Evolutionary conservation across 306 rosid genomes (phyloP).

Genomic region (Citrullus mucosospermus): DNA sequence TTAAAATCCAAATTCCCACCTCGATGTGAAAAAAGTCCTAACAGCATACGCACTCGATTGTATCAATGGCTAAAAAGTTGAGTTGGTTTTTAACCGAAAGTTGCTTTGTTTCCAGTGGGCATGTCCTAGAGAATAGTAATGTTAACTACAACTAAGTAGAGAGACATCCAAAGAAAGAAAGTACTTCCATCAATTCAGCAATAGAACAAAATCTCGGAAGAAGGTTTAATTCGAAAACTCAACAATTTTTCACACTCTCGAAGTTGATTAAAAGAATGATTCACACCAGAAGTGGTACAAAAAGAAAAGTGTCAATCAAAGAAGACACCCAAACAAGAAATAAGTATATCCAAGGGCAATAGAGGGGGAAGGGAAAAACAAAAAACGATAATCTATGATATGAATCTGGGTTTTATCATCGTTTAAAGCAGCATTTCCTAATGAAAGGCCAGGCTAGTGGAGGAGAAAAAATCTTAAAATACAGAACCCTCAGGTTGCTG

Average conservation of each 20-base stretch:
- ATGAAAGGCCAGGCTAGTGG: slow-evolving; percentile 6
- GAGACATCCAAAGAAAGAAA: not conserved
- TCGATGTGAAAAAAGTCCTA: too few relatives aligned
- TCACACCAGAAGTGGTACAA: not conserved
- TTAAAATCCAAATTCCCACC: too few relatives aligned
- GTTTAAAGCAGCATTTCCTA: slow-evolving; percentile 1
- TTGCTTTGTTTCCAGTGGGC: too few relatives aligned
- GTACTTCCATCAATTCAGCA: not conserved
- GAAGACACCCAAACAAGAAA: not conserved
- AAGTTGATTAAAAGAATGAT: not conserved
- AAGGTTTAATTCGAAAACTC: not conserved
- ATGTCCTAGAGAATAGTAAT: not conserved
- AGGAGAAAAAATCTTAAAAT: slow-evolving; percentile 22
- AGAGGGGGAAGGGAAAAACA: not conserved
- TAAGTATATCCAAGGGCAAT: not conserved
- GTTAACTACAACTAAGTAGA: not conserved
- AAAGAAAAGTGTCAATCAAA: not conserved
- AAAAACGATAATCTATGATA: not conserved
- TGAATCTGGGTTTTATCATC: not conserved
- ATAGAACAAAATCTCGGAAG: not conserved
- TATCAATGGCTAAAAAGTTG: too few relatives aligned
- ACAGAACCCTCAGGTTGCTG: slow-evolving; percentile 19
- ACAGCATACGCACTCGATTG: too few relatives aligned
- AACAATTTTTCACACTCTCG: not conserved
- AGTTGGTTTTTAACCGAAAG: too few relatives aligned